Evolutionary conservation across 2,329 filamentous ascomycete species (phyloP), one percentile per base, ranked within the genome.

Genomic region (Alternaria sp.): DNA sequence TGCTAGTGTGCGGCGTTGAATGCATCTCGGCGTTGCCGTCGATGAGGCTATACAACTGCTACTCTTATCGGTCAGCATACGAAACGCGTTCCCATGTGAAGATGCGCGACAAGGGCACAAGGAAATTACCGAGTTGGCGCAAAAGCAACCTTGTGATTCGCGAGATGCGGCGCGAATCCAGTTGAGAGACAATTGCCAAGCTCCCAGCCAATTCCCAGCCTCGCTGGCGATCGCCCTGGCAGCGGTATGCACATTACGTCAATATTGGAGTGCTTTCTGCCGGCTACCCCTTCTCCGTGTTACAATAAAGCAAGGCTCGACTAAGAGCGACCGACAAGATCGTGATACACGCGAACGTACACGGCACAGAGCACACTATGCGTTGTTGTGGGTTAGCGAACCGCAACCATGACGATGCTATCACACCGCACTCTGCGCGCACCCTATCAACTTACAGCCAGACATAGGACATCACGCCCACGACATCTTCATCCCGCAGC

Each of bases 221-320:
- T 54, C 41, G 47, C 47, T 59, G 59, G 42, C 42, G 59, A 65
- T 66, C 66, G 42, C 32, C 54, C 54, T 30, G 44, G 9, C 62
- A 62, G 42, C 53, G 53, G 43, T 56, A 57, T 53, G 48, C 44
- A 56, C 57, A 64, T 66, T 61, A 66, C 65, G 63, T 67, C 56
- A 42, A 47, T 43, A 32, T 9, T 18, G 4, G n/a, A 11, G 14
- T 42, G 7, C 36, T 3, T 20, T 34, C 32, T 49, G 46, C 46
- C 30, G 3, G 12, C 46, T 48, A 48, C 51, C 41, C 41, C 41
- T 46, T 54, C 30, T 43, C 41, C 38, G 41, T 34, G 22, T 36
- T 14, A 20, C 42, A 28, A 52, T 20, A 61, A 54, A 38, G 18
- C 59, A 61, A 59, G 59, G 58, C 63, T 55, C 52, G 51, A 54